Base-by-base conservation (phyloP, 768 basidiomycete genomes). In the Auriscalpium orientale region DNA sequence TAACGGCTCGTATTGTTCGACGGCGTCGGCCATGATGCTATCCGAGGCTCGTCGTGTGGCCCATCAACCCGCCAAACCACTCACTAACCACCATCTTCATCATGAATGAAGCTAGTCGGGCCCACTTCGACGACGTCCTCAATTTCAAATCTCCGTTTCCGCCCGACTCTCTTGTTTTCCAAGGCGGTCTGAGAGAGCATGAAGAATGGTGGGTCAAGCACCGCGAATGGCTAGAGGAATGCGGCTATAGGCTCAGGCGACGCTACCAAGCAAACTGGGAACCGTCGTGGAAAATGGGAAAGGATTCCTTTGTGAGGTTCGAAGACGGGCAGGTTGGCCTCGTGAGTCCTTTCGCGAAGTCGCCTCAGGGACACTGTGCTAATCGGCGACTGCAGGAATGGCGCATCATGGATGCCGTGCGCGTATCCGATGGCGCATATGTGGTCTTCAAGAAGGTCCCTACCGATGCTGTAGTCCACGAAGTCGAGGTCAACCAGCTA, bases 381-480 rank as follows among this genome's bases (percentile, higher is more conserved):
- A 44, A 11, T 9, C 8, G 22, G 2, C n/a, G n/a, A 5, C 22
- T 28, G 35, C 13, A 56, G 58, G 37, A 21, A 21, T 37, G 54
- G 1, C 54, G 47, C n/a, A 18, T 40, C 4, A 51, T 65, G 22
- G 65, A 66, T 45, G 65, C 65, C 1, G 52, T 22, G 2, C 59
- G 64, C 3, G 36, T 46, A 12, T 38, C 38, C 1, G 65, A 66
- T 45, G 59, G 61, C 2, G 46, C 40, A 34, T 46, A 56, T 0
- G 65, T 66, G 3, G 59, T 54, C 37, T 52, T 66, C 20, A 66
- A 66, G 52, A 56, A 54, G 45, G 28, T 63, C 4, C 28, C 49
- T 1, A 9, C 34, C 7, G 38, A 33, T 0, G 54, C 51, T 1
- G 54, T 49, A 18, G 43, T 51, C 36, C 50, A 57, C 8, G 63